Conservation (phyloP, 306 rosid species). For the Lupinus albus region DNA sequence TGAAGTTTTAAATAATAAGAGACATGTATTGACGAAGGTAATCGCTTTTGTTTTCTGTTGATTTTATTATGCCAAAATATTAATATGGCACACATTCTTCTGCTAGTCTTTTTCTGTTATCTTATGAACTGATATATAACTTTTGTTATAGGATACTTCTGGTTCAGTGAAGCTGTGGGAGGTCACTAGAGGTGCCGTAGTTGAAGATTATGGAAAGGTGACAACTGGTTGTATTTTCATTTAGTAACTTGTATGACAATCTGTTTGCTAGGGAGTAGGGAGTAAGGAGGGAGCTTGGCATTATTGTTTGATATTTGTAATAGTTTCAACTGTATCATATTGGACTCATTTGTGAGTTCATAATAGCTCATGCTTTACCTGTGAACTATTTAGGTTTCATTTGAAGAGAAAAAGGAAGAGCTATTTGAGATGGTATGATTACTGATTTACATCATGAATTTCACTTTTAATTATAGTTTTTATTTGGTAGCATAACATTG, state of each 20-base stretch:
- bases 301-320: conserved; percentile 30
- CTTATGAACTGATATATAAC: conserved; percentile 38
- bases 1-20: conserved; percentile 89
- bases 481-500: background rate
- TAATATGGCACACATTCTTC: conserved; percentile 26
- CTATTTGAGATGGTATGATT: conserved; percentile 87
- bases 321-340: conserved; percentile 37
- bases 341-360: conserved; percentile 29
- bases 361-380: conserved; percentile 39
- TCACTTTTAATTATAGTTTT: conserved; percentile 10
- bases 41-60: conserved; percentile 33
- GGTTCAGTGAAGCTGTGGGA: conserved; percentile 98
- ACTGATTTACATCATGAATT: conserved; percentile 29
- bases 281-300: conserved; percentile 18
- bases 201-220: conserved; percentile 96
- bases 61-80: conserved; percentile 27
- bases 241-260: conserved; percentile 32
- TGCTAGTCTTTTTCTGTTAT: conserved; percentile 18
- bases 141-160: conserved; percentile 71
- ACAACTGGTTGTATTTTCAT: conserved; percentile 35
- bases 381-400: conserved; percentile 68
- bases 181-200: conserved; percentile 81
- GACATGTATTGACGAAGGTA: conserved; percentile 98
- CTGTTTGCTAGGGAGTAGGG: conserved; percentile 35
- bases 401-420: conserved; percentile 89